Evolutionary conservation across 345 rosid genomes (phyloP), one percentile per base, ranked within the genome.

Genomic region (Hibiscus mutabilis): DNA sequence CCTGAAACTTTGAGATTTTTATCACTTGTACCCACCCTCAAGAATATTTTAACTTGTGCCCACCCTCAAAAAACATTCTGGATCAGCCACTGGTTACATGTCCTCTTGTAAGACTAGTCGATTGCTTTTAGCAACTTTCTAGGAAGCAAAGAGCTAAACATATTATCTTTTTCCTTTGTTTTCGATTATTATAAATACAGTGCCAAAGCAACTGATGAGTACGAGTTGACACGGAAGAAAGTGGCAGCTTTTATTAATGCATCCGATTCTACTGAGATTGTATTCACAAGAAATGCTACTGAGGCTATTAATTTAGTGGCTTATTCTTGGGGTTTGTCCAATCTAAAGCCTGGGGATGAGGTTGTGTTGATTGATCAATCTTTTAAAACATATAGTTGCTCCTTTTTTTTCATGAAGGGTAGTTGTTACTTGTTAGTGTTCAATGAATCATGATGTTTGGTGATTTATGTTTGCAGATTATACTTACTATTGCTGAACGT

Each of bases 221-320:
- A 27, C 31, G 31, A 27, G 31, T 27, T 27, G 31, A 3, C 31
- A 27, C 31, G n/a, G n/a, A n/a, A n/a, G n/a, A n/a, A n/a, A n/a
- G n/a, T n/a, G n/a, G n/a, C n/a, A n/a, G n/a, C n/a, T n/a, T n/a
- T n/a, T n/a, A n/a, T n/a, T n/a, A n/a, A n/a, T n/a, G 99, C 97
- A 2, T 71, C 83, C 0, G 93, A 90, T 22, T 73, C 86, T 58
- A 65, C 77, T 73, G 97, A 95, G 84, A 89, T 94, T 74, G 85
- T 95, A 53, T 92, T 95, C 77, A 95, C 99, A 0, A 90, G 87
- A 76, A 92, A 95, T 77, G 99, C 99, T 2, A 92, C 99, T 25
- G 99, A 95, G 80, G 99, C 99, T 49, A 87, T 95, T 75, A 92
- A 95, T 85, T 84, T 95, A 33, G 96, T 95, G 0, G 97, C 99